These are phyloP conservation scores for Aphanomyces cochlioides DNA, from an alignment of 352 stramenopile genomes.

Conservation along the genomic window DNA sequence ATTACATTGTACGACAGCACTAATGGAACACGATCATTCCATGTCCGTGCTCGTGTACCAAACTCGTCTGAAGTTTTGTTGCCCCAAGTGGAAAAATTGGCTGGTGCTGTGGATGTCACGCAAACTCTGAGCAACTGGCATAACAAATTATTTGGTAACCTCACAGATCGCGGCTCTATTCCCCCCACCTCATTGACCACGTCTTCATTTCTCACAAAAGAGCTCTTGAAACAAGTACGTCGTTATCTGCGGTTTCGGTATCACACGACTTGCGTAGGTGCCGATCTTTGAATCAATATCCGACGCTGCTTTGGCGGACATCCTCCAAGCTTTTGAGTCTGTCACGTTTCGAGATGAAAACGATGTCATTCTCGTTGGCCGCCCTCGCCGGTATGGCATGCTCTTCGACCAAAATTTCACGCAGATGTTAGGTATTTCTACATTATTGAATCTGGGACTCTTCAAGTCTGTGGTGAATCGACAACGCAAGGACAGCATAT, in stretches of 20 bases:
- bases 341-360: background rate
- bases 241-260: too few species aligned
- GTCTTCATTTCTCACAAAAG: too few species aligned
- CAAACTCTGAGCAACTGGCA: too few species aligned
- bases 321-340: background rate
- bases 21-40: background rate
- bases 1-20: background rate
- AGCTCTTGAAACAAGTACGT: too few species aligned
- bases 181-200: too few species aligned
- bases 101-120: too few species aligned
- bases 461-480: background rate
- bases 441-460: background rate
- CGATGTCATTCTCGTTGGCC: background rate
- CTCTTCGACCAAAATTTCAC: background rate
- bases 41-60: background rate
- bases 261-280: background rate
- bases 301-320: background rate
- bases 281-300: background rate
- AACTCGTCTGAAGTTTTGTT: background rate
- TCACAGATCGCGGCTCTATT: too few species aligned
- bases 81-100: too few species aligned
- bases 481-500: conserved; percentile 3
- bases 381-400: background rate
- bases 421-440: background rate
- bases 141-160: too few species aligned